These are phyloP conservation scores for Trichophyton equinum DNA, from an alignment of 2,329 filamentous ascomycete species.

Conservation along the genomic window DNA sequence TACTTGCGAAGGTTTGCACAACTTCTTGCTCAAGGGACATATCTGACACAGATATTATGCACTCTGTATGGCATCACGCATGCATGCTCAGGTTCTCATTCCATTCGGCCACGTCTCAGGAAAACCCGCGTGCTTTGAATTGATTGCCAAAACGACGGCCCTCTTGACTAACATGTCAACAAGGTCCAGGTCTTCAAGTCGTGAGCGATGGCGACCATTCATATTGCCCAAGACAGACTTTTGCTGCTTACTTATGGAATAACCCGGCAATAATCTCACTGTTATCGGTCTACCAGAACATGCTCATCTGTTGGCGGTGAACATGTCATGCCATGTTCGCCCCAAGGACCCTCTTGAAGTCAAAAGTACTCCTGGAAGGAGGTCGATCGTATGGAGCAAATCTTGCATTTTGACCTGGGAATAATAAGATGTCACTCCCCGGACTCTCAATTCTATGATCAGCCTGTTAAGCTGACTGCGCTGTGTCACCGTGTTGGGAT, in stretches of 20 bases:
- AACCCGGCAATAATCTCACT: too few relatives aligned
- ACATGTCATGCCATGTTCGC: background rate
- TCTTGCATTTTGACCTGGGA: background rate
- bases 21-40: background rate
- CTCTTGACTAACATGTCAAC: background rate
- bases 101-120: background rate
- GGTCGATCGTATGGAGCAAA: background rate
- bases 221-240: too few relatives aligned
- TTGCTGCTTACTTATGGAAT: too few relatives aligned
- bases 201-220: too few relatives aligned
- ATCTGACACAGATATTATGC: background rate
- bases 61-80: background rate
- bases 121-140: background rate
- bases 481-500: background rate
- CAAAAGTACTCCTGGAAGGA: background rate
- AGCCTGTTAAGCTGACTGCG: background rate
- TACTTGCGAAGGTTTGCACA: background rate
- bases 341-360: background rate
- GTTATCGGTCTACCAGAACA: too few relatives aligned
- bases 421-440: background rate
- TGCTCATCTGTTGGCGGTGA: background rate
- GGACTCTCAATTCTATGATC: background rate
- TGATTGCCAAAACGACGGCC: background rate
- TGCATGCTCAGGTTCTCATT: background rate
- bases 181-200: background rate